Evolutionary conservation across 1,284 basidiomycete species (phyloP).

Genomic region (Hymenochaete sp.): DNA sequence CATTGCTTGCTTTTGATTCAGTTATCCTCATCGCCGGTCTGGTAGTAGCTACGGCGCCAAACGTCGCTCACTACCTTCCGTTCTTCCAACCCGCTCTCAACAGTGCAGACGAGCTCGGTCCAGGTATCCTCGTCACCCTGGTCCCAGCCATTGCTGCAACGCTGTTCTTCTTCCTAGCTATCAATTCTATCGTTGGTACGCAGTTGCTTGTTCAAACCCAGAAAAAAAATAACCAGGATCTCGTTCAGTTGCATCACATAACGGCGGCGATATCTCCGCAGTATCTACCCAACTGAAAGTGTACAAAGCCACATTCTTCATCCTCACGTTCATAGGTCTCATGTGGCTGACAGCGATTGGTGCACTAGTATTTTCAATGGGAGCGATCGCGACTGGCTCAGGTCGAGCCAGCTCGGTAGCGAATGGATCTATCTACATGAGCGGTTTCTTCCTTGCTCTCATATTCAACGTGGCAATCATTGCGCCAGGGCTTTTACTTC

Average conservation of each 20-base stretch:
- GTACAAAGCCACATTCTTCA: conserved; percentile 61
- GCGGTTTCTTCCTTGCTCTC: conserved; percentile 52
- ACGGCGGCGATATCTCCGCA: conserved; percentile 52
- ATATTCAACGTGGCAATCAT: conserved; percentile 62
- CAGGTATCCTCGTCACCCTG: conserved; percentile 58
- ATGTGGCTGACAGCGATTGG: conserved; percentile 61
- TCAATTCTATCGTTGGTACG: conserved; percentile 53
- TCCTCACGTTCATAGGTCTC: conserved; percentile 45
- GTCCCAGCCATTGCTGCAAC: conserved; percentile 55
- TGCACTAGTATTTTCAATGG: conserved; percentile 56
- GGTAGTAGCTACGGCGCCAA: conserved; percentile 56
- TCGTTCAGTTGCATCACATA: conserved; percentile 37
- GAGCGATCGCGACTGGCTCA: conserved; percentile 40
- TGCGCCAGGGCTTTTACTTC: conserved; percentile 57
- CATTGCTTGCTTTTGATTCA: conserved; percentile 26
- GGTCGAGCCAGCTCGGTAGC: conserved; percentile 43
- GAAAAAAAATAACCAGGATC: neutral
- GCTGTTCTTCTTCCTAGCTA: conserved; percentile 46
- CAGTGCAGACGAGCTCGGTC: conserved; percentile 38
- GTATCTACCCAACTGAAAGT: conserved; percentile 50
- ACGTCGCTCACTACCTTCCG: conserved; percentile 59
- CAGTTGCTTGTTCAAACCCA: conserved; percentile 7
- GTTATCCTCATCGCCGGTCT: conserved; percentile 65
- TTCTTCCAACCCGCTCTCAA: conserved; percentile 52
- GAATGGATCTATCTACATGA: conserved; percentile 65